A percentile compares a stretch with the other conserved stretches of the same genome.
phyloP scores from a whole-genome alignment of 164 flowering plant species.

The Magnolia sinica region DNA sequence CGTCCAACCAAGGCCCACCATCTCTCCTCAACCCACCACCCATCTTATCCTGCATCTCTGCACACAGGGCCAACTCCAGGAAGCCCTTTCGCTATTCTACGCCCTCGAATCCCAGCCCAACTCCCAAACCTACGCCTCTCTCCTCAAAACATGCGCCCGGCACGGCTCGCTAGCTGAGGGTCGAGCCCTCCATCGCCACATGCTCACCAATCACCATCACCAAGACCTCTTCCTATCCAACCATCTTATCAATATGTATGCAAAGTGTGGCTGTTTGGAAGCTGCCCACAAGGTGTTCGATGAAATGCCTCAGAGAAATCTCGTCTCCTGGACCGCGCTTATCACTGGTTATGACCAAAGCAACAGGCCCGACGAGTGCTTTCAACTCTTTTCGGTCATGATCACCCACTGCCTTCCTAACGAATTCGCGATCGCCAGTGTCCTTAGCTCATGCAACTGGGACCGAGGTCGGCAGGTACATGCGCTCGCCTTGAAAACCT shows the following conservation, averaged over 20 bases:
- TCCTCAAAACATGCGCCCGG: slow-evolving; percentile 46
- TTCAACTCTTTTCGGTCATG: slow-evolving; percentile 43
- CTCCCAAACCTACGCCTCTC: slow-evolving; percentile 40
- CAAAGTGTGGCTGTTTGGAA: slow-evolving; percentile 45
- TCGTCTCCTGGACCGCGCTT: slow-evolving; percentile 70
- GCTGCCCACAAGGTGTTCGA: slow-evolving; percentile 55
- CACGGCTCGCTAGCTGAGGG: slow-evolving; percentile 37
- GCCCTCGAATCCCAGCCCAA: slow-evolving; percentile 8
- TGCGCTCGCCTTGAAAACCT: slow-evolving; percentile 47
- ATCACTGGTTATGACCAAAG: slow-evolving; percentile 59
- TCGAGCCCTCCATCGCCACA: slow-evolving; percentile 37
- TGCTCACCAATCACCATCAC: slow-evolving; percentile 26
- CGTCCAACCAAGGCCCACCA: not conserved
- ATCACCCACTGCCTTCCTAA: slow-evolving; percentile 40
- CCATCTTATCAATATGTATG: slow-evolving; percentile 60
- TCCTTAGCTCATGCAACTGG: slow-evolving; percentile 34
- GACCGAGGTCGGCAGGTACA: slow-evolving; percentile 64
- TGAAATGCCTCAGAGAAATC: slow-evolving; percentile 61
- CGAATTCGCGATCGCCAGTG: slow-evolving; percentile 60
- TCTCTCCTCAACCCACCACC: not conserved
- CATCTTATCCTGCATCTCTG: slow-evolving; percentile 25
- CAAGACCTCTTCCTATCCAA: slow-evolving; percentile 34
- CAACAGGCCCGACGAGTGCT: slow-evolving; percentile 35
- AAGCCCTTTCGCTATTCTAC: slow-evolving; percentile 44
- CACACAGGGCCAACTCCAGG: slow-evolving; percentile 27